Percentiles rank a stretch among this genome's conserved stretches.
These are phyloP conservation scores for Ophiostoma novo-ulmi DNA, from an alignment of 2,329 filamentous ascomycete species.

Conservation along the genomic window DNA sequence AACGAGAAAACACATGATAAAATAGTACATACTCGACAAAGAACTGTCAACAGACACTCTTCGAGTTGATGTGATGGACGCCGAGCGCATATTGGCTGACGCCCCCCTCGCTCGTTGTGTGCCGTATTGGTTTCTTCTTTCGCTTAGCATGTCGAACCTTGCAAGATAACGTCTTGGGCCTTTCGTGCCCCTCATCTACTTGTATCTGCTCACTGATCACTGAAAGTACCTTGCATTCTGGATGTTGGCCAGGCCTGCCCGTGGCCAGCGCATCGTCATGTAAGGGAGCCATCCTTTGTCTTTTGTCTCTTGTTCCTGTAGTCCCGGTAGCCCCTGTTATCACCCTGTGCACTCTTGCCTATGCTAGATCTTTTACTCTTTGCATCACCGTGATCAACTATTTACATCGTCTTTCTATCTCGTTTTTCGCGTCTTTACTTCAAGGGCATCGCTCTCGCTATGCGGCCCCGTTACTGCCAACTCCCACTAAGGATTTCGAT, in stretches of 20 bases:
- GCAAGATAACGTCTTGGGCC: background rate
- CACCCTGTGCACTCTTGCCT: background rate
- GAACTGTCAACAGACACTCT: background rate
- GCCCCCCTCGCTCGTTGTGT: background rate
- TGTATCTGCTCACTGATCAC: background rate
- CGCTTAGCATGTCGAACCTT: background rate
- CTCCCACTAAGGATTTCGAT: background rate
- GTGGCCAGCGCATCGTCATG: slow-evolving; percentile 5
- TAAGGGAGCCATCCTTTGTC: background rate
- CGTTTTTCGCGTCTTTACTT: no score
- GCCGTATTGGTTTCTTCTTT: background rate
- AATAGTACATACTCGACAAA: background rate
- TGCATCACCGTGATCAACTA: background rate
- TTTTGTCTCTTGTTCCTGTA: background rate
- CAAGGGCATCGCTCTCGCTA: background rate
- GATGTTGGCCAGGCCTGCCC: background rate
- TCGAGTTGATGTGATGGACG: background rate
- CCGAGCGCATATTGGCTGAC: background rate
- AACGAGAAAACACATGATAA: background rate
- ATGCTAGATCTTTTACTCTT: no score
- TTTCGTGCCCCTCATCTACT: background rate
- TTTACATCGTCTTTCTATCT: background rate
- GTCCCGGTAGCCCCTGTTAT: background rate
- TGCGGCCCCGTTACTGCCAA: background rate
- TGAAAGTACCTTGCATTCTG: slow-evolving; percentile 6